phyloP scores from a whole-genome alignment of 441 rosid species.

The Jatropha multifida region DNA sequence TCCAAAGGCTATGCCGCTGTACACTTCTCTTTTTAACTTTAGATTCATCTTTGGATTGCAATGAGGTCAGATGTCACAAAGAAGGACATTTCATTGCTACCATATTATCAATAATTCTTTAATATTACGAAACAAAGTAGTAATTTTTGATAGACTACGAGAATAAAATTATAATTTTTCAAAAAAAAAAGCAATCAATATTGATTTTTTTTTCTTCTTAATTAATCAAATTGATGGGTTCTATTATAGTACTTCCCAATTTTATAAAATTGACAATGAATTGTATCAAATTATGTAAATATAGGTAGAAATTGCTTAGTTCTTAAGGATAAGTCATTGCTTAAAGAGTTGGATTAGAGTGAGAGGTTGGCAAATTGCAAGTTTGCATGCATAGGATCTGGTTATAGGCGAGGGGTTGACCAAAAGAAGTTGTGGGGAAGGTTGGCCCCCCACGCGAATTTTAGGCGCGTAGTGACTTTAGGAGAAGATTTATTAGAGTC shows the following conservation, averaged over 20 bases:
- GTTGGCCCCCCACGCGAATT: background rate
- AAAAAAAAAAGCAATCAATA: too few species aligned
- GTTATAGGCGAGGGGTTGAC: constrained; percentile 6
- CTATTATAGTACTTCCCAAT: background rate
- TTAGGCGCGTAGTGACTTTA: background rate
- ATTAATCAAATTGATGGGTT: background rate
- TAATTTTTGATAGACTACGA: too few species aligned
- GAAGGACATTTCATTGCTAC: background rate
- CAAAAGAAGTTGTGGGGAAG: background rate
- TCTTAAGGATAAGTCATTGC: too few species aligned
- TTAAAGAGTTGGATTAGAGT: too few species aligned
- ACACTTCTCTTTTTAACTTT: background rate
- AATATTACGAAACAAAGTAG: too few species aligned
- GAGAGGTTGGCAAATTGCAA: too few species aligned
- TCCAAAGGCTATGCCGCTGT: background rate
- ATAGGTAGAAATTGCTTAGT: too few species aligned
- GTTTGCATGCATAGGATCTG: background rate
- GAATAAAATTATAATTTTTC: too few species aligned
- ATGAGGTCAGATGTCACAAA: background rate
- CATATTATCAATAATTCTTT: too few species aligned
- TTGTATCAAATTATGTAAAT: too few species aligned
- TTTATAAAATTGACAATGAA: too few species aligned
- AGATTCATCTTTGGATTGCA: background rate
- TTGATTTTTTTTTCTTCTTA: background rate
- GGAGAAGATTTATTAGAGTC: background rate